Percentiles rank a stretch among this genome's conserved stretches.
Evolutionary conservation across 75 land plant species (phyloP).

Genomic region (Cryptomeria japonica): DNA sequence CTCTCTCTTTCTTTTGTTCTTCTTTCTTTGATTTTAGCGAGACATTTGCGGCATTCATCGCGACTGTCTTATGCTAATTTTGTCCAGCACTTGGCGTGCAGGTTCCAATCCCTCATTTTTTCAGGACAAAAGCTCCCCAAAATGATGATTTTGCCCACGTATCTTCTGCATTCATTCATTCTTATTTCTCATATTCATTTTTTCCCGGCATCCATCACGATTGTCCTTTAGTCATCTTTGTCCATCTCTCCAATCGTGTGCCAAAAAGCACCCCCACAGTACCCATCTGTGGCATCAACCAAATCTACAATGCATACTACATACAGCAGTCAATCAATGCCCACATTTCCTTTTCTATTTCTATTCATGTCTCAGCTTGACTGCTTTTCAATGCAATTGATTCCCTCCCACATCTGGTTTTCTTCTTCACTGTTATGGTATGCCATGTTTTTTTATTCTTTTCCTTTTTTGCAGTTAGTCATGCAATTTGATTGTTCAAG

Average conservation of each 20-base stretch:
- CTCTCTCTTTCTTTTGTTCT: not conserved
- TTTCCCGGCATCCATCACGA: constrained; percentile 9
- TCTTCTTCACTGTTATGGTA: not conserved
- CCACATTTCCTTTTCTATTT: not conserved
- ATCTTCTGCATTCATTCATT: constrained; percentile 4
- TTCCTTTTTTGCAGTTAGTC: not conserved
- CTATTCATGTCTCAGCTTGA: not conserved
- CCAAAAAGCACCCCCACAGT: not conserved
- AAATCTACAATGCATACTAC: not conserved
- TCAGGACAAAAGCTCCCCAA: constrained; percentile 5
- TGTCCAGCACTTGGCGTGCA: constrained; percentile 8
- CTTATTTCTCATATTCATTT: not conserved
- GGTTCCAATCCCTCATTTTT: not conserved
- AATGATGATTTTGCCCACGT: not conserved
- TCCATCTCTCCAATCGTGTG: constrained; percentile 8
- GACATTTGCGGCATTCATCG: constrained; percentile 11
- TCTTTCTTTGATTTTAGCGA: constrained; percentile 1
- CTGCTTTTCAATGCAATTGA: not conserved
- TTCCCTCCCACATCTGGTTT: not conserved
- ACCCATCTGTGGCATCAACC: not conserved
- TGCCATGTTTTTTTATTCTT: not conserved
- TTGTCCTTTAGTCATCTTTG: not conserved
- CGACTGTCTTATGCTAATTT: constrained; percentile 7
- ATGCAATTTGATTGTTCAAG: not conserved
- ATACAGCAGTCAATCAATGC: not conserved